A percentile compares a stretch with the other conserved stretches of the same genome.
Evolutionary conservation across 257 asterid species (phyloP).

Genomic region (Anisodus acutangulus): DNA sequence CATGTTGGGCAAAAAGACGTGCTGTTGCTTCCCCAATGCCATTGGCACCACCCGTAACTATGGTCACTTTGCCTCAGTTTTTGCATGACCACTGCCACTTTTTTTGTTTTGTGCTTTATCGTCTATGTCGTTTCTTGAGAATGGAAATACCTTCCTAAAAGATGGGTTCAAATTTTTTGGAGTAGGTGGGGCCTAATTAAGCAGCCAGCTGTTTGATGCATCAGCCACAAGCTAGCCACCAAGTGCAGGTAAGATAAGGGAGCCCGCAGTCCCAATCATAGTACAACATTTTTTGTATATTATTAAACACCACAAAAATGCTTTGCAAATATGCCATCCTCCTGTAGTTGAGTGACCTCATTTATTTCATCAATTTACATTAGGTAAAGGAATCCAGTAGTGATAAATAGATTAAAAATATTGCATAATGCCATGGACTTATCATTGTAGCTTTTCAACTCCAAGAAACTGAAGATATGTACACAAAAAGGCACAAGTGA

Average conservation of each 20-base stretch:
- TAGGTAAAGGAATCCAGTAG: background rate
- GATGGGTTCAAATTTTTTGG: background rate
- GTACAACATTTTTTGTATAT: no score
- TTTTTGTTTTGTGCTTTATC: background rate
- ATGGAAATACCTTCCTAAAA: background rate
- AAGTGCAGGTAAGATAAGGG: background rate
- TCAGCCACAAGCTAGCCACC: background rate
- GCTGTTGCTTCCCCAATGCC: slow-evolving; percentile 55
- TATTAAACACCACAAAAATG: background rate
- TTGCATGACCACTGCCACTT: slow-evolving; percentile 5
- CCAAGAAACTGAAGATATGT: slow-evolving; percentile 3
- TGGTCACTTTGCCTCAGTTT: slow-evolving; percentile 53
- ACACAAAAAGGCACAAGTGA: background rate
- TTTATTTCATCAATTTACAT: background rate
- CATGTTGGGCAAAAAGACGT: slow-evolving; percentile 47
- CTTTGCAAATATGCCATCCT: background rate
- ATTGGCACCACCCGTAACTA: slow-evolving; percentile 57
- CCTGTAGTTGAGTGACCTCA: background rate
- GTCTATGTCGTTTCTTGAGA: background rate
- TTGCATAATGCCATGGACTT: background rate
- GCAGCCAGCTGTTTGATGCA: background rate
- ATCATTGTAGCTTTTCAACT: background rate
- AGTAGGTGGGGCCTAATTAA: background rate
- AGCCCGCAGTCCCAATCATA: background rate
- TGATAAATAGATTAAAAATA: background rate